These are phyloP conservation scores for Petasospora fabianii DNA, from an alignment of 1,139 yeast genomes.

Conservation along the genomic window DNA sequence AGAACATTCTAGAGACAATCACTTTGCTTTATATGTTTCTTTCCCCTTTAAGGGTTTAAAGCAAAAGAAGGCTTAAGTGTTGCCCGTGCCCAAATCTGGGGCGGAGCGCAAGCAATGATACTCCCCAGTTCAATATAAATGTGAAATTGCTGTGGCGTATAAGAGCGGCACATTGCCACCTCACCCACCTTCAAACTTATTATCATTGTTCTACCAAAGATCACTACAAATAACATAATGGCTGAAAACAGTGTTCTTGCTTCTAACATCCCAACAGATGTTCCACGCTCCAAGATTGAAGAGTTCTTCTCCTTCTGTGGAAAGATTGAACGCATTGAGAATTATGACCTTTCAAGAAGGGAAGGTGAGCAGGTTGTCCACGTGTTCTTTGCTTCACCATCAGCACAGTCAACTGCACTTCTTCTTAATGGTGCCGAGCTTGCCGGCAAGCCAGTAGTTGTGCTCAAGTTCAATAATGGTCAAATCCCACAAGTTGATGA, in stretches of 20 bases:
- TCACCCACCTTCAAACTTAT: not conserved
- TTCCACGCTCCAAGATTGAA: slow-evolving; percentile 51
- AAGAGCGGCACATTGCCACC: not conserved
- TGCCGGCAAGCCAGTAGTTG: slow-evolving; percentile 52
- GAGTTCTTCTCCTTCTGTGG: slow-evolving; percentile 82
- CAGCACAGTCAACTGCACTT: slow-evolving; percentile 72
- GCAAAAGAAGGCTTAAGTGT: not conserved
- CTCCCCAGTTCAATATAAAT: not conserved
- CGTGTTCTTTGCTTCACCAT: slow-evolving; percentile 52
- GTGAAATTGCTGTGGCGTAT: slow-evolving; percentile 1
- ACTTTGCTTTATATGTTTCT: not conserved
- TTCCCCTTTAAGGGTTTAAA: not conserved
- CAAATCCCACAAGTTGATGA: slow-evolving; percentile 3
- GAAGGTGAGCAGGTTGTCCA: slow-evolving; percentile 32
- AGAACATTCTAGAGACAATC: not conserved
- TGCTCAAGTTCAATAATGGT: slow-evolving; percentile 37
- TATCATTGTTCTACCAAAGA: not conserved
- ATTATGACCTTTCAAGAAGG: slow-evolving; percentile 29
- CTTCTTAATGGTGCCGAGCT: slow-evolving; percentile 72
- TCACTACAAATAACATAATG: slow-evolving; percentile 4
- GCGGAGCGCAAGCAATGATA: slow-evolving; percentile 1
- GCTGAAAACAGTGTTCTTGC: slow-evolving; percentile 40
- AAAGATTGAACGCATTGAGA: slow-evolving; percentile 45
- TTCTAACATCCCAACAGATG: slow-evolving; percentile 53
- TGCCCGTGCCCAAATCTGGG: slow-evolving; percentile 1